Evolutionary conservation across 208 protist species (phyloP).

Genomic region (Trypanosoma congolense): DNA sequence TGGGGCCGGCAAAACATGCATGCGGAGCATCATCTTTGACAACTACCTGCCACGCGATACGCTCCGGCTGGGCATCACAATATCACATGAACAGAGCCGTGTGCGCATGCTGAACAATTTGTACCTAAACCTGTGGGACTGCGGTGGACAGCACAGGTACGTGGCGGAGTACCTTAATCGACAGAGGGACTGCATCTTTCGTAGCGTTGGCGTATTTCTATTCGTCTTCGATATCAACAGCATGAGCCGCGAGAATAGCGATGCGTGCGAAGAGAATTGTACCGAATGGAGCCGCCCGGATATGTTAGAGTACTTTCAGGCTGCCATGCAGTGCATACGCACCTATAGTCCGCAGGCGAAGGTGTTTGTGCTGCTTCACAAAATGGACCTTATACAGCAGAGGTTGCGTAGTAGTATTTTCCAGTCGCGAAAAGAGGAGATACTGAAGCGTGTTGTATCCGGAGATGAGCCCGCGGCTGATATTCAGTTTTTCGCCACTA

Average conservation of each 20-base stretch:
- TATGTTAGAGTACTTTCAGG: conserved; percentile 96
- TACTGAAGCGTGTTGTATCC: conserved; percentile 49
- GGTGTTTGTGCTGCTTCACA: conserved; percentile 98
- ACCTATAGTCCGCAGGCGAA: conserved; percentile 96
- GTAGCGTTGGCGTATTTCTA: conserved; percentile 97
- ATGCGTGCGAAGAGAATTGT: conserved; percentile 12
- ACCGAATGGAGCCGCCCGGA: conserved; percentile 82
- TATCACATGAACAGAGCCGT: conserved; percentile 97
- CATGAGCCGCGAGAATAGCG: conserved; percentile 65
- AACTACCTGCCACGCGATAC: conserved; percentile 97
- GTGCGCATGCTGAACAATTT: conserved; percentile 98
- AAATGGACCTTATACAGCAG: conserved; percentile 95
- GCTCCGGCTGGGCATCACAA: conserved; percentile 90
- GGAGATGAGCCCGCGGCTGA: conserved; percentile 42
- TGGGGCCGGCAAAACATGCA: conserved; percentile 96
- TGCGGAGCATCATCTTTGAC: conserved; percentile 99
- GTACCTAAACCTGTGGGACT: conserved; percentile 99
- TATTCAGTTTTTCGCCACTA: conserved; percentile 96
- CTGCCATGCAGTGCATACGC: conserved; percentile 92
- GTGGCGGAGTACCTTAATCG: conserved; percentile 97
- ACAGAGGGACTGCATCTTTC: conserved; percentile 98
- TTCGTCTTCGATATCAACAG: conserved; percentile 99
- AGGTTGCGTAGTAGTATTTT: conserved; percentile 67
- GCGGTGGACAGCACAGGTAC: conserved; percentile 98
- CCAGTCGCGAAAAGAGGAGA: conserved; percentile 63